phyloP scores from a whole-genome alignment of 192 early-diverging fungal genomes.

The Mortierella antarctica region DNA sequence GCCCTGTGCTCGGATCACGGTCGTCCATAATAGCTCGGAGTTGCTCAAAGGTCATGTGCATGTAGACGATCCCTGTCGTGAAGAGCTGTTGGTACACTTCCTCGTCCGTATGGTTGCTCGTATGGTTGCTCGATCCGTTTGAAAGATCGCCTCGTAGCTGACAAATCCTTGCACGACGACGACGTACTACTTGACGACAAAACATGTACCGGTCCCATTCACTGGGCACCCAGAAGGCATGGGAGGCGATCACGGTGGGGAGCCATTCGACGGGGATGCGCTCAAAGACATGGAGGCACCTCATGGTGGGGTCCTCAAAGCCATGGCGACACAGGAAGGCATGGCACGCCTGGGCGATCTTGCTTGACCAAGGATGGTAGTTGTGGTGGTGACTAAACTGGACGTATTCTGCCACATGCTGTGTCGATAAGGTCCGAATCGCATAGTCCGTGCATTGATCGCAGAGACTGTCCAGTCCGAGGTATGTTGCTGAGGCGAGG shows the following conservation, averaged over 20 bases:
- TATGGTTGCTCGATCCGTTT: neutral
- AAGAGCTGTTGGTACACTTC: constrained; percentile 51
- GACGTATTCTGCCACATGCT: constrained; percentile 46
- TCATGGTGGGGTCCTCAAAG: constrained; percentile 51
- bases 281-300: constrained; percentile 40
- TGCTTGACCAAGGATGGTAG: constrained; percentile 56
- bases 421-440: constrained; percentile 23
- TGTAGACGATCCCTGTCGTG: constrained; percentile 58
- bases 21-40: constrained; percentile 56
- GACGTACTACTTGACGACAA: constrained; percentile 43
- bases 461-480: constrained; percentile 59
- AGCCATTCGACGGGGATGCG: constrained; percentile 57
- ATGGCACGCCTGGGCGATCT: constrained; percentile 60
- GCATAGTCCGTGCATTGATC: constrained; percentile 53
- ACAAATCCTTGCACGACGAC: constrained; percentile 11
- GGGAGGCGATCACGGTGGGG: constrained; percentile 55
- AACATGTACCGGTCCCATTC: constrained; percentile 68
- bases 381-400: constrained; percentile 54
- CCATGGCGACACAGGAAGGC: constrained; percentile 66
- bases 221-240: constrained; percentile 69
- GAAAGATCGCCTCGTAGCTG: neutral
- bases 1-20: constrained; percentile 44
- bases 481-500: constrained; percentile 59
- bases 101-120: constrained; percentile 13
- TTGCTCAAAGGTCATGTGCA: constrained; percentile 67